phyloP scores from a whole-genome alignment of 495 filamentous ascomycete species.

The Talaromyces trachyspermus region DNA sequence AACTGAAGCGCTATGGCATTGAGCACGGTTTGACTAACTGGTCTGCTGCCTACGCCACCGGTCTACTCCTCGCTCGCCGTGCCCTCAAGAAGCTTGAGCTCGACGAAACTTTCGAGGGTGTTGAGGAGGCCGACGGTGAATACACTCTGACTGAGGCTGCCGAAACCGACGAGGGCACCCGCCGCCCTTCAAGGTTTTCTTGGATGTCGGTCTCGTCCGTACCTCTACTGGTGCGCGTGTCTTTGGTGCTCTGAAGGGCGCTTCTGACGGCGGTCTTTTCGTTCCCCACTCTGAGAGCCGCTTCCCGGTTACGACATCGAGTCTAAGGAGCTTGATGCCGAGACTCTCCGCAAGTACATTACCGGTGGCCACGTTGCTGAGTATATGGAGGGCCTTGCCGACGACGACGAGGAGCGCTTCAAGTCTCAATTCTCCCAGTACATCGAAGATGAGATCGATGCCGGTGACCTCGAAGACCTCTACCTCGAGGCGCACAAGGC shows the following conservation, averaged over 20 bases:
- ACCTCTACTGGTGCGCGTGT: conserved; percentile 97
- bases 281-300: conserved; percentile 97
- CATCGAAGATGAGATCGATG: conserved; percentile 92
- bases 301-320: conserved; percentile 98
- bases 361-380: conserved; percentile 95
- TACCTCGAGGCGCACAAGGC: conserved; percentile 91
- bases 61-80: conserved; percentile 93
- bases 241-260: conserved; percentile 99
- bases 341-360: conserved; percentile 98
- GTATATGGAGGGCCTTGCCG: conserved; percentile 99
- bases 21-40: conserved; percentile 99
- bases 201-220: conserved; percentile 93
- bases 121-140: conserved; percentile 93
- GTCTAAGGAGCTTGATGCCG: conserved; percentile 92
- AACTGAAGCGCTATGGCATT: conserved; percentile 94
- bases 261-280: conserved; percentile 93
- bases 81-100: conserved; percentile 93
- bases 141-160: conserved; percentile 86
- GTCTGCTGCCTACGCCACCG: conserved; percentile 94
- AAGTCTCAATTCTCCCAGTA: conserved; percentile 96
- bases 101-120: conserved; percentile 82
- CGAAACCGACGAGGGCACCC: conserved; percentile 73
- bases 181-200: conserved; percentile 96
- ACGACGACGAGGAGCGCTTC: conserved; percentile 99
- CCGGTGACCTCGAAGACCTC: conserved; percentile 94